phyloP scores from a whole-genome alignment of 2,329 filamentous ascomycete genomes.

The Ceratocystis lukuohia region DNA sequence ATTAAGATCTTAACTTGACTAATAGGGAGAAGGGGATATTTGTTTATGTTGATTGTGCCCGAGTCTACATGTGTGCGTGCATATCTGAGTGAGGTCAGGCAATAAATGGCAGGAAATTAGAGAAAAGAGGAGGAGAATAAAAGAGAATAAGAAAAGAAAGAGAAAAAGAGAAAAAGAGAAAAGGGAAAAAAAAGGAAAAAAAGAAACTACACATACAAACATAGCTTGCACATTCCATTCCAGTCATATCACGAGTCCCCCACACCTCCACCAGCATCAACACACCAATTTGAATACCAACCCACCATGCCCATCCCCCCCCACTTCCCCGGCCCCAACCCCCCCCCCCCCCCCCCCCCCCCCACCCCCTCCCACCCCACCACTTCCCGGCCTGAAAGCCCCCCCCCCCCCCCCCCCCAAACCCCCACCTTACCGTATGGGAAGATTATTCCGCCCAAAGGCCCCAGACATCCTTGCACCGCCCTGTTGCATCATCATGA shows the following conservation, averaged over 20 bases:
- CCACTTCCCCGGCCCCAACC: too few species aligned
- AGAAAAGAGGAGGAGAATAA: background rate
- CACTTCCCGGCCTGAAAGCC: too few species aligned
- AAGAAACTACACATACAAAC: background rate
- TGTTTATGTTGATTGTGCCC: background rate
- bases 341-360: background rate
- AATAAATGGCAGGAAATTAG: background rate
- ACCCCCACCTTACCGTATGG: constrained; percentile 21
- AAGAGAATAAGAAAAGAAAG: background rate
- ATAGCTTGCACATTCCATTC: background rate
- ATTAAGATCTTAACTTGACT: too few species aligned
- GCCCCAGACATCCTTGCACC: constrained; percentile 29
- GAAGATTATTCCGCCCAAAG: constrained; percentile 36
- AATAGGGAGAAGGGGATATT: too few species aligned
- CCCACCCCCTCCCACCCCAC: too few species aligned
- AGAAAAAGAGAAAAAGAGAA: too few species aligned
- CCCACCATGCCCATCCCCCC: background rate
- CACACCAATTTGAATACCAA: background rate
- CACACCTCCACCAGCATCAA: background rate
- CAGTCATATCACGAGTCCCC: background rate
- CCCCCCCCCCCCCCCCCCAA: background rate
- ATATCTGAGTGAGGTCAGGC: background rate
- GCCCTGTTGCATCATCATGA: constrained; percentile 86
- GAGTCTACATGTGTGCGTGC: background rate
- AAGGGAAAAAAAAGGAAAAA: background rate